Base-by-base conservation (phyloP, 1,139 yeast species). In the Blastobotrys apis region DNA sequence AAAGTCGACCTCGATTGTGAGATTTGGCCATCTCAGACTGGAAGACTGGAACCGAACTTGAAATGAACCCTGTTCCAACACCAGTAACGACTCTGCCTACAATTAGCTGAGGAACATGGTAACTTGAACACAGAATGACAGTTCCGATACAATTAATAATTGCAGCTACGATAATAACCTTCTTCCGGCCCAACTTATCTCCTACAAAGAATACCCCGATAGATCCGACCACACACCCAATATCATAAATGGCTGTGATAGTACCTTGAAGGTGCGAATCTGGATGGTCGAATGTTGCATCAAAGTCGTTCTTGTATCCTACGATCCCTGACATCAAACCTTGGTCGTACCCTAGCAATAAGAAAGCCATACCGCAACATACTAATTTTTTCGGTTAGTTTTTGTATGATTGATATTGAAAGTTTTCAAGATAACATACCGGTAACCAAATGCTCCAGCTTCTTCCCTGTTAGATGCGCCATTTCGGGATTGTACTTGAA, bases 221-320 rank as follows among this genome's bases (percentile, higher is more conserved):
- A 5, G 68, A 61, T 1, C 67, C 68, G 5, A 63, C 66, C 49
- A 90, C 72, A 4, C 97, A 96, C 45, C 97, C 97, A 37, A 84
- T 64, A 60, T 83, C 90, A 62, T 82, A 84, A 62, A 83, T 77
- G 0, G 88, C 75, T 3, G 58, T 58, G 22, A 55, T 55, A 3
- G 59, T 51, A 10, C 65, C 63, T 22, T 52, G 55, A 20, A 60
- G 34, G 5, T 47, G 44, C n/a, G 60, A 45, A 33, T 37, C 38
- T 5, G 55, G 53, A 20, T 49, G 34, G 31, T 48, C 39, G 35
- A 53, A 53, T 5, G 35, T 34, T 40, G 37, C 22, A 3, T 36
- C 40, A 27, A 37, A 39, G 12, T 37, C 30, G 26, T 43, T 35
- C 32, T 27, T 38, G 25, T 33, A 17, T 12, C 44, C 44, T 1